Evolutionary conservation across 805 yeast species (phyloP).

Genomic region (Candida silvatica): DNA sequence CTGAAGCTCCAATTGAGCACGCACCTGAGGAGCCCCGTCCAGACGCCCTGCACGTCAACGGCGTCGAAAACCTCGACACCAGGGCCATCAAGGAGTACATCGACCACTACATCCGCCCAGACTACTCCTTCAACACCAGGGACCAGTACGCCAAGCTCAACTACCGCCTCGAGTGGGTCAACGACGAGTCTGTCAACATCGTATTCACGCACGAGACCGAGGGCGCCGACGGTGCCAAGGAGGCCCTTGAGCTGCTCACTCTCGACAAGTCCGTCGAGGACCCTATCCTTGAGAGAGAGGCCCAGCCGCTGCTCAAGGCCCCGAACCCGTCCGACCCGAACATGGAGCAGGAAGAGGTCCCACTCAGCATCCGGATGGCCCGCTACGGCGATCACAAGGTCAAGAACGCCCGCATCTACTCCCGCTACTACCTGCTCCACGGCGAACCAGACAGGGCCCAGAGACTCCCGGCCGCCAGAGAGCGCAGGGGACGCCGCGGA

Average conservation of each 20-base stretch:
- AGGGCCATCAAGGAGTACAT: conserved; percentile 48
- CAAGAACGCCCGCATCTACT: conserved; percentile 45
- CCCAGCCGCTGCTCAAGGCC: neutral
- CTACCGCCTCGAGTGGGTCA: conserved; percentile 55
- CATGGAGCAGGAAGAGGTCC: conserved; percentile 12
- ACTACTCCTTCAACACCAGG: conserved; percentile 18
- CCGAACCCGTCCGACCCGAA: neutral
- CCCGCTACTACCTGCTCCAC: conserved; percentile 57
- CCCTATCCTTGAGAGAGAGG: neutral
- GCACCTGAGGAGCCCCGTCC: conserved; percentile 27
- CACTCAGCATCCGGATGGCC: conserved; percentile 40
- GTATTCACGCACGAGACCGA: conserved; percentile 26
- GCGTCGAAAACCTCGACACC: conserved; percentile 59
- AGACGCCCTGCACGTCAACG: conserved; percentile 41
- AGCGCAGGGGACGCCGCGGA: conserved; percentile 9
- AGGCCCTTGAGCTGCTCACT: conserved; percentile 12
- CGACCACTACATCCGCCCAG: conserved; percentile 34
- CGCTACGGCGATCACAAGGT: conserved; percentile 47
- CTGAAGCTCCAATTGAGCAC: too few species aligned
- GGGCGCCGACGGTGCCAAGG: conserved; percentile 18
- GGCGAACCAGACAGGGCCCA: conserved; percentile 55
- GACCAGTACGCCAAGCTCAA: conserved; percentile 20
- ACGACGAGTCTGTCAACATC: conserved; percentile 51
- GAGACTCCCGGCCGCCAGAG: conserved; percentile 15
- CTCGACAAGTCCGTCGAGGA: conserved; percentile 6